Evolutionary conservation across 352 stramenopile genomes (phyloP).

Genomic region (Pythium dissotocum): DNA sequence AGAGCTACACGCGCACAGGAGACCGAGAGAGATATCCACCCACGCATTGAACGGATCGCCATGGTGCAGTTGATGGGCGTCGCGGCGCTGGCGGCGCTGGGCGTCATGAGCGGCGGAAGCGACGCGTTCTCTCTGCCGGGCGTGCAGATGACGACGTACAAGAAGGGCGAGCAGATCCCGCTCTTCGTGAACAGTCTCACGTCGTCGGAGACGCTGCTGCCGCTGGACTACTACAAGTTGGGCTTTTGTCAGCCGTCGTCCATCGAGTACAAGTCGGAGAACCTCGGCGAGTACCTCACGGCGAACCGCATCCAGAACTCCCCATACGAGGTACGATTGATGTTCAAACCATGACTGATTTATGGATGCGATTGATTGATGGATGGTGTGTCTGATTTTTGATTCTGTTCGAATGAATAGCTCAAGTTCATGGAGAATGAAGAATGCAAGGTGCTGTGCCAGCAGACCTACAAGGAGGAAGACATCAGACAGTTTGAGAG

Average conservation of each 20-base stretch:
- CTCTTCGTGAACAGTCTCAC: conserved; percentile 95
- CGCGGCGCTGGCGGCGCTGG: conserved; percentile 31
- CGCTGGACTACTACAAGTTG: conserved; percentile 98
- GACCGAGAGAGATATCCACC: neutral
- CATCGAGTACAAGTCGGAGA: conserved; percentile 97
- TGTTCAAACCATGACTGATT: neutral
- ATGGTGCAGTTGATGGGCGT: conserved; percentile 29
- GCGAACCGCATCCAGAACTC: conserved; percentile 99
- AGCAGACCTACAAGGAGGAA: conserved; percentile 91
- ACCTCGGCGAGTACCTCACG: conserved; percentile 98
- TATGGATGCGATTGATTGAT: conserved; percentile 20
- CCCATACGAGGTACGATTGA: conserved; percentile 76
- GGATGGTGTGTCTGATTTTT: neutral
- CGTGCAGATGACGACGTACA: conserved; percentile 90
- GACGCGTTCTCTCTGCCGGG: conserved; percentile 75
- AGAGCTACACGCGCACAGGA: neutral
- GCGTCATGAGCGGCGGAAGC: conserved; percentile 12
- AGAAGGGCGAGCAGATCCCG: conserved; percentile 79
- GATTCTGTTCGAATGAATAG: conserved; percentile 20
- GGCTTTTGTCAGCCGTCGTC: conserved; percentile 94
- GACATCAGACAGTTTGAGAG: conserved; percentile 90
- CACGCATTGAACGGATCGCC: neutral
- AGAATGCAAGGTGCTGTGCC: conserved; percentile 70
- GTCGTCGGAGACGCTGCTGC: conserved; percentile 94
- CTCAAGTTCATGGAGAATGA: conserved; percentile 89